Evolutionary conservation across 768 basidiomycete genomes (phyloP).

Genomic region (Xerocomus spinulosus): DNA sequence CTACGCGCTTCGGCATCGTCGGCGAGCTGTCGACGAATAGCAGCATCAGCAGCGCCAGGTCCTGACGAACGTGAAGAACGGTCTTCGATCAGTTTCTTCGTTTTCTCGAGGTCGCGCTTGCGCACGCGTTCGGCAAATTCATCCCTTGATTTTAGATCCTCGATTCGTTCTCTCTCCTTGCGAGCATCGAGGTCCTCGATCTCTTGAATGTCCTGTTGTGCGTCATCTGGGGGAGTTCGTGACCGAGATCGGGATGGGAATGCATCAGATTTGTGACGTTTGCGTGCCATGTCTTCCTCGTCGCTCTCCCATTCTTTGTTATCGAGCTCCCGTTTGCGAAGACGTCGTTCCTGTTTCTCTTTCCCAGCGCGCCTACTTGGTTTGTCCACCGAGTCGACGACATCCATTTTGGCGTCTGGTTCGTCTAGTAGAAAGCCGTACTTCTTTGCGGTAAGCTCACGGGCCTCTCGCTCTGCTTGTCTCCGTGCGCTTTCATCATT

Average conservation of each 20-base stretch:
- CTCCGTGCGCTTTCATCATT: constrained; percentile 45
- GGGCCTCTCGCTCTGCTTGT: constrained; percentile 73
- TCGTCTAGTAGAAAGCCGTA: constrained; percentile 87
- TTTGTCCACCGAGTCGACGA: constrained; percentile 35
- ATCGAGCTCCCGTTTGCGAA: constrained; percentile 78
- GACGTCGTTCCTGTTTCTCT: constrained; percentile 59
- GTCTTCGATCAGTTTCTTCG: constrained; percentile 90
- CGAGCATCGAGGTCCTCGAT: constrained; percentile 77
- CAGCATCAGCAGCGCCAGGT: constrained; percentile 73
- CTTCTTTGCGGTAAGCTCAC: constrained; percentile 61
- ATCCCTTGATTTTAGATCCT: constrained; percentile 85
- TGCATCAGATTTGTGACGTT: constrained; percentile 54
- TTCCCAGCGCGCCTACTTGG: constrained; percentile 26
- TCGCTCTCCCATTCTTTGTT: constrained; percentile 88
- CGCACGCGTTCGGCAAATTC: constrained; percentile 88
- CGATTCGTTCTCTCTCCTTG: constrained; percentile 66
- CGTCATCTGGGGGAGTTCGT: constrained; percentile 30
- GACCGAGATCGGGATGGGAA: constrained; percentile 16
- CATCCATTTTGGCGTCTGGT: constrained; percentile 50
- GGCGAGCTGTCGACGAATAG: constrained; percentile 72
- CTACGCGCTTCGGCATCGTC: constrained; percentile 64
- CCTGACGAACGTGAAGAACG: constrained; percentile 73
- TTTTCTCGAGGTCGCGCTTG: constrained; percentile 76
- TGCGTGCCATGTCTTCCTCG: constrained; percentile 73
- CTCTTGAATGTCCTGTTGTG: constrained; percentile 44